Evolutionary conservation across 2,329 filamentous ascomycete genomes (phyloP), one percentile per base, ranked within the genome.

Genomic region (Ceratocystis colombiana): DNA sequence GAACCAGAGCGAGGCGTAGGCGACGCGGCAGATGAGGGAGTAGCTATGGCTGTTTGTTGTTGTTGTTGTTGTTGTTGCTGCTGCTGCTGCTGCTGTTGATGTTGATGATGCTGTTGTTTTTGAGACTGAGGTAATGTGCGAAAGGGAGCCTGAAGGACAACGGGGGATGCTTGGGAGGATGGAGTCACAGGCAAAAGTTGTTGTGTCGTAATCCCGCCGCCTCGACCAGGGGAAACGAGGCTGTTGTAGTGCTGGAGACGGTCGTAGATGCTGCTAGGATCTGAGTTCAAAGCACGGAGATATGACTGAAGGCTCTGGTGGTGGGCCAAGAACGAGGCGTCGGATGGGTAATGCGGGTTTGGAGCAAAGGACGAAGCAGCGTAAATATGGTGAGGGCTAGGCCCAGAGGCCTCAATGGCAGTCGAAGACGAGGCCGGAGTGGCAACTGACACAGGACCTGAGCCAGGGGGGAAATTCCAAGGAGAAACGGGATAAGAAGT

Each of bases 231-330:
- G 64, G 83, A 82, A 70, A 87, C 80, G 72, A 87, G 82, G 72
- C 81, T 82, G 74, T 86, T 87, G 78, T 87, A 87, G 70, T 85
- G 80, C 64, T 83, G 78, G 66, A 87, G 80, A 74, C 85, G 83
- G 65, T 82, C 82, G 72, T 86, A 82, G 74, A 84, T 84, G 44
- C 79, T 82, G 44, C 80, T 77, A 70, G 85, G 82, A 69, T 84
- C 83, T 17, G 82, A 82, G 61, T 48, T 46, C 61, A 63, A 30
- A 67, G 84, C 77, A 70, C 84, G 76, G 69, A 84, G 79, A 45
- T 83, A 83, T 17, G 30, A 33, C 83, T 76, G 68, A 84, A 76
- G 69, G 84, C 81, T 55, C 12, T 62, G 64, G 71, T 84, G 71
- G 68, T 79, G 77, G 69, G 77, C 73, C 63, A 79, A 74, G 66